Evolutionary conservation across 768 basidiomycete species (phyloP).

Genomic region (Boletus subparvulus): DNA sequence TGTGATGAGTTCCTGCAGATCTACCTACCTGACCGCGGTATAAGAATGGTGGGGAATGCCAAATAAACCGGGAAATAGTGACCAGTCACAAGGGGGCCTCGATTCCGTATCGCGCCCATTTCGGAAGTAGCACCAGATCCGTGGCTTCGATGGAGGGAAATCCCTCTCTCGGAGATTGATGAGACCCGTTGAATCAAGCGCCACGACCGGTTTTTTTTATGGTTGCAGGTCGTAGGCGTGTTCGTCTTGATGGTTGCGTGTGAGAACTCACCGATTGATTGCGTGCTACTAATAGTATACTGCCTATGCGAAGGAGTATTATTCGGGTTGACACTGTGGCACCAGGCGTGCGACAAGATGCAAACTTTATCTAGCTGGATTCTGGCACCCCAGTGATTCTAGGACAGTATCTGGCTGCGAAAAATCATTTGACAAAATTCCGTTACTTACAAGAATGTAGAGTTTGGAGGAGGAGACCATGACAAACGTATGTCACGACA

Average conservation of each 20-base stretch:
- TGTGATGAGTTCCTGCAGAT: background rate
- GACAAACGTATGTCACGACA: background rate
- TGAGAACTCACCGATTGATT: background rate
- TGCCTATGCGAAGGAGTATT: background rate
- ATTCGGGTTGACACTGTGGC: background rate
- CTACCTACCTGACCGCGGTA: background rate
- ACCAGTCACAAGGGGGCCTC: background rate
- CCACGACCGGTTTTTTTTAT: constrained; percentile 3
- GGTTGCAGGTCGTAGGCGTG: background rate
- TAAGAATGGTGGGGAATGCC: constrained; percentile 6
- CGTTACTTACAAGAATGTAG: constrained; percentile 3
- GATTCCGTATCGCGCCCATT: constrained; percentile 2
- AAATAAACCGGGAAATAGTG: constrained; percentile 11
- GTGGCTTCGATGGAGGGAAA: constrained; percentile 2
- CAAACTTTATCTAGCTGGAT: background rate
- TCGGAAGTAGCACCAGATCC: constrained; percentile 2
- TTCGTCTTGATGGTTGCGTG: background rate
- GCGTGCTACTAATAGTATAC: background rate
- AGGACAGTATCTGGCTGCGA: background rate
- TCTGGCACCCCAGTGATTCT: background rate
- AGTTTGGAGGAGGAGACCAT: background rate
- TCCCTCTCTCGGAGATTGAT: background rate
- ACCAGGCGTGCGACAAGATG: background rate
- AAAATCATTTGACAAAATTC: background rate
- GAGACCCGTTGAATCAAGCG: constrained; percentile 9